A percentile compares a stretch with the other conserved stretches of the same genome.
phyloP scores from a whole-genome alignment of 805 yeast genomes.

The Ogataea siamensis region DNA sequence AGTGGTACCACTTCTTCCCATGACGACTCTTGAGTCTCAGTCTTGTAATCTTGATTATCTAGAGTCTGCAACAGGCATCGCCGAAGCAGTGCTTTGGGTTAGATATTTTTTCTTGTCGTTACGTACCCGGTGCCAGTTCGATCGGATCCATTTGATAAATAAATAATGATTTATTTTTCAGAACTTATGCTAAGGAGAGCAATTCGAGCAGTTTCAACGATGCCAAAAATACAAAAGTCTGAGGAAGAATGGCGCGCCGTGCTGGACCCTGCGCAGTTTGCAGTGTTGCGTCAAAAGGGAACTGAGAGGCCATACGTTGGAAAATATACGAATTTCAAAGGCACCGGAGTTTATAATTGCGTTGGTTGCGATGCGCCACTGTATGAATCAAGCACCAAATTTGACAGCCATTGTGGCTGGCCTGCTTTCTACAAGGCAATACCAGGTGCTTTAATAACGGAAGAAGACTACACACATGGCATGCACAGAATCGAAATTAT shows the following conservation, averaged over 20 bases:
- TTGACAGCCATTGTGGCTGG: constrained; percentile 96
- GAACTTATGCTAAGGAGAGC: constrained; percentile 4
- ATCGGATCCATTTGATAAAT: constrained; percentile 8
- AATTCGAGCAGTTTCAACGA: constrained; percentile 1
- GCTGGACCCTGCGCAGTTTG: constrained; percentile 72
- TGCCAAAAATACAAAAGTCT: constrained; percentile 23
- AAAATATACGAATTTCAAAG: constrained; percentile 49
- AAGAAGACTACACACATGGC: constrained; percentile 64
- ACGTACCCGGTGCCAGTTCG: constrained; percentile 8
- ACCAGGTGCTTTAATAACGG: constrained; percentile 68
- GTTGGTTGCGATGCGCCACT: constrained; percentile 83
- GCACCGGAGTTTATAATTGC: constrained; percentile 70
- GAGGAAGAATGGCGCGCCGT: constrained; percentile 79
- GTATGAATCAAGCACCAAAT: constrained; percentile 77
- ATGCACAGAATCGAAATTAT: constrained; percentile 87
- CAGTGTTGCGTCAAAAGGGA: constrained; percentile 70
- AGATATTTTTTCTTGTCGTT: not conserved
- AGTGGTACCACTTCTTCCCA: constrained; percentile 20
- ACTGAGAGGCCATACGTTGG: constrained; percentile 71
- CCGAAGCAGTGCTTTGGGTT: constrained; percentile 12
- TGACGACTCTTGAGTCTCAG: constrained; percentile 14
- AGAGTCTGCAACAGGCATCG: constrained; percentile 14
- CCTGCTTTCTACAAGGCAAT: constrained; percentile 92
- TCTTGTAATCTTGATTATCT: constrained; percentile 19
- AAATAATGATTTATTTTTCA: not conserved